Evolutionary conservation across 169 alveolate species (phyloP).

Genomic region (Besnoitia besnoiti): DNA sequence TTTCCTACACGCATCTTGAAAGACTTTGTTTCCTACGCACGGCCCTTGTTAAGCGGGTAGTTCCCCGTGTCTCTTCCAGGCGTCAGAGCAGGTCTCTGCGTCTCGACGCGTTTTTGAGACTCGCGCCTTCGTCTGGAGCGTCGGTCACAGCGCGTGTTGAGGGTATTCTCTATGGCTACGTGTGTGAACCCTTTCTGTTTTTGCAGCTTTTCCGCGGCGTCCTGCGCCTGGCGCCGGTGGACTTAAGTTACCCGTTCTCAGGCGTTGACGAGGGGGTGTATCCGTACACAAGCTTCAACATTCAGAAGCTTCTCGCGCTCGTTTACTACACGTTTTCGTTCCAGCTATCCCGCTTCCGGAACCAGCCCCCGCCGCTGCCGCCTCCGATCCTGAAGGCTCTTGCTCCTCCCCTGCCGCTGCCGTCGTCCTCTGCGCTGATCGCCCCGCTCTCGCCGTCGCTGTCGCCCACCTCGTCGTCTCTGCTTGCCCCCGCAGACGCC

Average conservation of each 20-base stretch:
- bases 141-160: no score
- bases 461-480: background rate
- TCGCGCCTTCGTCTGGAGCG: no score
- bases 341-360: slow-evolving; percentile 29
- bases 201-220: slow-evolving; percentile 52
- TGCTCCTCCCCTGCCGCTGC: slow-evolving; percentile 22
- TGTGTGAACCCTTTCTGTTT: no score
- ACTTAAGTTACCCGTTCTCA: slow-evolving; percentile 31
- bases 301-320: slow-evolving; percentile 37
- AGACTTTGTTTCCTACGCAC: background rate
- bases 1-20: background rate
- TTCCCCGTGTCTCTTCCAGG: no score
- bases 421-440: background rate
- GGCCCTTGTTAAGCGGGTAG: no score
- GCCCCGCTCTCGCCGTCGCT: background rate
- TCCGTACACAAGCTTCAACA: slow-evolving; percentile 33
- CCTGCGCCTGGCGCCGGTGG: slow-evolving; percentile 52
- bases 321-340: slow-evolving; percentile 40
- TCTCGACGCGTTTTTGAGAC: no score
- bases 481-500: background rate
- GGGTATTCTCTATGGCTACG: no score
- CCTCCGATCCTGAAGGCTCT: slow-evolving; percentile 25
- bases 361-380: slow-evolving; percentile 35
- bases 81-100: no score
- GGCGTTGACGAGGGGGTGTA: slow-evolving; percentile 41